Base-by-base conservation (phyloP, 495 filamentous ascomycete species). In the Penicillium robsamsonii region DNA sequence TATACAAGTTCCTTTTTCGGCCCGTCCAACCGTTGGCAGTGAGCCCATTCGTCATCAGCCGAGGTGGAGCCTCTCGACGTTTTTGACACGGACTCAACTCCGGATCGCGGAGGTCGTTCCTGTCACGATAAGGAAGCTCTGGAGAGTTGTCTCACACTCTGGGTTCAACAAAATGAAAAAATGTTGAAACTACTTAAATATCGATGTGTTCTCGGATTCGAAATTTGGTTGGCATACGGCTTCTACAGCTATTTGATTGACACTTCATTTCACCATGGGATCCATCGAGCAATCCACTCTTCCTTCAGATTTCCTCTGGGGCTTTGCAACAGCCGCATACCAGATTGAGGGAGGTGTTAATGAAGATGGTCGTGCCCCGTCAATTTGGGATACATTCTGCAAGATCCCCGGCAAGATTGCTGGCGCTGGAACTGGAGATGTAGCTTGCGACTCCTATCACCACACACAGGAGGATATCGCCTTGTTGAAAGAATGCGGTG, bases 261-360 rank as follows among this genome's bases (percentile, higher is more conserved):
- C 5, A 30, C 18, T 46, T n/a, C 47, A 46, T 46, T 44, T 35
- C 57, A 65, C 38, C 27, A 75, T 75, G 72, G 70, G 66, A n/a
- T 73, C 70, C 31, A 51, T 62, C 17, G 44, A 53, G 24, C 31
- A 59, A 31, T 70, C 72, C 18, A 72, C 76, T 66, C 77, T 92
- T 54, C 86, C 85, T 42, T 80, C 83, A 48, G 88, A 90, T 67
- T 92, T 92, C 68, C 68, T 89, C 56, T 92, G 89, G 89, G 89
- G 88, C 51, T 93, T 89, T 70, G 87, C 89, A 59, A 93, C 88
- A 38, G 88, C 88, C 61, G 88, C 86, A 59, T 90, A 89, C 75
- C 88, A 92, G 68, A 87, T 91, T 58, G 88, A 91, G 75, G 88
- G 88, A 48, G 85, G 81, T 11, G 74, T 75, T 17, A 71, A 83